A percentile compares a stretch with the other conserved stretches of the same genome.
These are phyloP conservation scores for Coemansia sp. DNA, from an alignment of 371 early-diverging fungal genomes.

Conservation along the genomic window DNA sequence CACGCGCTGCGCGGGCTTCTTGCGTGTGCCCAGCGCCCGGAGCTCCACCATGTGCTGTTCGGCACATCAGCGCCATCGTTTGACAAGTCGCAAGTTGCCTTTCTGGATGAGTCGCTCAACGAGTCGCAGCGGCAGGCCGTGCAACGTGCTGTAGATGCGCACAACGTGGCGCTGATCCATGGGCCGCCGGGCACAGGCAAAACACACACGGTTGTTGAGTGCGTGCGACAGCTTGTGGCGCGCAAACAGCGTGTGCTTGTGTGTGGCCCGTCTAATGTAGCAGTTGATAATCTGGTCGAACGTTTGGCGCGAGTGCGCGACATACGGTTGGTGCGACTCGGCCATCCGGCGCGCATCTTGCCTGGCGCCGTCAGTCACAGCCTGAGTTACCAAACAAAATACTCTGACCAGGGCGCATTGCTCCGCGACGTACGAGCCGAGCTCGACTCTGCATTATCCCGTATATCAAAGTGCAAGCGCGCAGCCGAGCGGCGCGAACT, in stretches of 20 bases:
- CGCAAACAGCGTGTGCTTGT: constrained; percentile 75
- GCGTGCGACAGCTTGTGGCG: constrained; percentile 74
- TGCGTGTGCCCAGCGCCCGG: neutral
- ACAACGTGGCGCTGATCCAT: constrained; percentile 77
- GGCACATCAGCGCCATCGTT: constrained; percentile 52
- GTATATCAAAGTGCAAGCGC: constrained; percentile 63
- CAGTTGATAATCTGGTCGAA: constrained; percentile 88
- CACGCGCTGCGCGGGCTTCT: constrained; percentile 49
- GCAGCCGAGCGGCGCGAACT: constrained; percentile 65
- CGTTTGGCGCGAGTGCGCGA: constrained; percentile 57
- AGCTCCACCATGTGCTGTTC: constrained; percentile 54
- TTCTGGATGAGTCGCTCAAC: constrained; percentile 71
- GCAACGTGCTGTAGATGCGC: constrained; percentile 60
- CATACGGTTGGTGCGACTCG: constrained; percentile 68
- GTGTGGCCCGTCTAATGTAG: constrained; percentile 91
- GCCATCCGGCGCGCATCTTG: constrained; percentile 81
- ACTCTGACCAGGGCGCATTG: constrained; percentile 73
- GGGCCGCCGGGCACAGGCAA: constrained; percentile 93
- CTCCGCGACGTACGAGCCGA: constrained; percentile 70
- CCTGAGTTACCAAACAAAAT: neutral
- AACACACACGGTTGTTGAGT: constrained; percentile 85
- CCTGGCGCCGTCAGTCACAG: constrained; percentile 39
- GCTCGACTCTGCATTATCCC: constrained; percentile 67
- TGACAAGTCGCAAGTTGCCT: constrained; percentile 23
- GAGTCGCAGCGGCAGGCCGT: constrained; percentile 77